Evolutionary conservation across 2,329 filamentous ascomycete species (phyloP), one percentile per base, ranked within the genome.

Genomic region (Colletotrichum limetticola): DNA sequence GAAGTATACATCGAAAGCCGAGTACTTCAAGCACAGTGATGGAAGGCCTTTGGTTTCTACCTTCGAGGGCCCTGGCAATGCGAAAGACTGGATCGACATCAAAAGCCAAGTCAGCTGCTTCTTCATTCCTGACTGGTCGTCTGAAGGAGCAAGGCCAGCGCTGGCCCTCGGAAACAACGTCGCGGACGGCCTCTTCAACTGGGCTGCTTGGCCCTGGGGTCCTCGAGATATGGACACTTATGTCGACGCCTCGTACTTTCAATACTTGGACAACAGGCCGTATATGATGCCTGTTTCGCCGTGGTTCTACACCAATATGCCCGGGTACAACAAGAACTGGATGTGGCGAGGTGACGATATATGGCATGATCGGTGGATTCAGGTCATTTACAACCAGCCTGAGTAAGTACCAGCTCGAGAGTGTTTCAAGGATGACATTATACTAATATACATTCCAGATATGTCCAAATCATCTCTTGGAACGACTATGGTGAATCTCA

Each of bases 241-340:
- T n/a, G 37, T 52, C 5, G 77, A 79, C 30, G 74, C 74, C 6
- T 75, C 71, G 1, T 78, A 77, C 32, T 11, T n/a, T 6, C 5
- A 64, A 0, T 60, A 42, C 7, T 26, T 78, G 78, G 90, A 86
- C 78, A 90, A 89, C 49, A 87, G 90, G 70, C 72, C 78, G 0
- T 83, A 81, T 68, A 88, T 89, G 85, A 89, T 88, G 86, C 84
- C 87, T 3, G 84, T 89, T 14, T 86, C 86, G 0, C 88, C 88
- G 0, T 90, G 87, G 88, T 90, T 90, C 78, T 90, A 86, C 79
- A 90, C 90, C 56, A 87, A 90, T 67, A 80, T 91, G 4, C 86
- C 88, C 0, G 82, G 83, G 8, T 87, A 84, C 72, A 82, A 80
- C 76, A 87, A 90, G 82, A 88, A 88, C 76, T 89, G 86, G 85